Conservation (phyloP, 257 asterid genomes). For the Rubia yunnanensis region DNA sequence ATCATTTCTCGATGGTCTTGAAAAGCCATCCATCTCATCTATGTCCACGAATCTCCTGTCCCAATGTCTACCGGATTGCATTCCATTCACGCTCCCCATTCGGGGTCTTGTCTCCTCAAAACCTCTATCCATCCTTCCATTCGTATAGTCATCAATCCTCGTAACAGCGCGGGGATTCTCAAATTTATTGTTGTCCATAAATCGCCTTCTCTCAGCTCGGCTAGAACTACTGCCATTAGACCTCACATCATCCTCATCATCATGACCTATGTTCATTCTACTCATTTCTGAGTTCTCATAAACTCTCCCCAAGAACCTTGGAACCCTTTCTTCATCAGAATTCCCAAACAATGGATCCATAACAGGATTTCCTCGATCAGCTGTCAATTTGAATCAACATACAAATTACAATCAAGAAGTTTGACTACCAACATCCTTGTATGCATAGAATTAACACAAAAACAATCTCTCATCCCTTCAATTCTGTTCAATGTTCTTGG, state of each 20-base stretch:
- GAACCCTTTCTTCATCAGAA: slow-evolving; percentile 44
- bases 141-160: slow-evolving; percentile 17
- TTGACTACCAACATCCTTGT: not conserved
- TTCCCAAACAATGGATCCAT: slow-evolving; percentile 45
- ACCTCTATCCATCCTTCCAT: slow-evolving; percentile 16
- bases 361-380: slow-evolving; percentile 50
- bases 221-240: slow-evolving; percentile 45
- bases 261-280: slow-evolving; percentile 35
- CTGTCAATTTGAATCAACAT: slow-evolving; percentile 34
- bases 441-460: not conserved
- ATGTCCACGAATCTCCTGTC: slow-evolving; percentile 22
- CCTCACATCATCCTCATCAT: slow-evolving; percentile 46
- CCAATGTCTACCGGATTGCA: slow-evolving; percentile 12
- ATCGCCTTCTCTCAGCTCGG: slow-evolving; percentile 39
- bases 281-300: slow-evolving; percentile 38
- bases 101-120: slow-evolving; percentile 15
- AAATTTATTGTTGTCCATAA: slow-evolving; percentile 21
- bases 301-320: slow-evolving; percentile 32
- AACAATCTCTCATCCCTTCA: not conserved
- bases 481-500: slow-evolving; percentile 4
- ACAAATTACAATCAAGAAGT: not conserved
- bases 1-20: slow-evolving; percentile 23
- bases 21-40: slow-evolving; percentile 17
- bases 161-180: slow-evolving; percentile 26
- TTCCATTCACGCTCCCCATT: slow-evolving; percentile 8